These are phyloP conservation scores for Aspergillus ustus DNA, from an alignment of 2,329 filamentous ascomycete species.

Conservation along the genomic window DNA sequence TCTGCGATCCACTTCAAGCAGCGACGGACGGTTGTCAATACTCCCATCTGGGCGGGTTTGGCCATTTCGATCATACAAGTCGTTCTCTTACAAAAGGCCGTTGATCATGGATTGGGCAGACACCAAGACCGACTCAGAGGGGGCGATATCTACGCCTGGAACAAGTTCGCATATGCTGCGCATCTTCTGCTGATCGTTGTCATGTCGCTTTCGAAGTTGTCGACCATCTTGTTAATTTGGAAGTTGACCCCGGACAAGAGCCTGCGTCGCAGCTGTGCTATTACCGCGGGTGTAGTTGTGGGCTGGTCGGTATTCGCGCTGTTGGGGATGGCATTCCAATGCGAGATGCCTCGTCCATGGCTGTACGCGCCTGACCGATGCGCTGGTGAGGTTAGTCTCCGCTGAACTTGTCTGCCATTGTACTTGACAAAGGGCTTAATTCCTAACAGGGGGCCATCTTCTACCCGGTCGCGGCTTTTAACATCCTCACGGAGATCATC, in stretches of 20 bases:
- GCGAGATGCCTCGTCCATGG: conserved; percentile 25
- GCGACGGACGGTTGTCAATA: conserved; percentile 18
- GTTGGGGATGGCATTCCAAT: conserved; percentile 32
- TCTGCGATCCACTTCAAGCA: conserved; percentile 26
- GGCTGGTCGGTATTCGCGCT: conserved; percentile 20
- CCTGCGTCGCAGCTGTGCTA: conserved; percentile 19
- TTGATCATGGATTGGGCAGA: conserved; percentile 20
- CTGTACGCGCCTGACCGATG: conserved; percentile 25
- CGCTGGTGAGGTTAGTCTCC: conserved; percentile 18
- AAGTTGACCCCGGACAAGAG: conserved; percentile 23
- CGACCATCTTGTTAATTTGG: conserved; percentile 26
- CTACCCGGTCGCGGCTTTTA: conserved; percentile 24
- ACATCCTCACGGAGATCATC: conserved; percentile 26
- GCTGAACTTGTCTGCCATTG: conserved; percentile 1
- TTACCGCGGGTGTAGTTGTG: conserved; percentile 15
- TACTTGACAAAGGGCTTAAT: neutral
- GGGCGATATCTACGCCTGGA: conserved; percentile 6
- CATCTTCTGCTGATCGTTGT: conserved; percentile 14
- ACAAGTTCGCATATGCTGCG: conserved; percentile 21
- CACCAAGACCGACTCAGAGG: conserved; percentile 10
- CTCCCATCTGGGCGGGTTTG: conserved; percentile 22
- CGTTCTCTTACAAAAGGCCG: conserved; percentile 17
- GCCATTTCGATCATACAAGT: conserved; percentile 16
- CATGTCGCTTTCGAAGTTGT: conserved; percentile 20
- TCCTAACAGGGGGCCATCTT: conserved; percentile 20